phyloP scores from a whole-genome alignment of 192 early-diverging fungal genomes.

The Oehlia diaphana region DNA sequence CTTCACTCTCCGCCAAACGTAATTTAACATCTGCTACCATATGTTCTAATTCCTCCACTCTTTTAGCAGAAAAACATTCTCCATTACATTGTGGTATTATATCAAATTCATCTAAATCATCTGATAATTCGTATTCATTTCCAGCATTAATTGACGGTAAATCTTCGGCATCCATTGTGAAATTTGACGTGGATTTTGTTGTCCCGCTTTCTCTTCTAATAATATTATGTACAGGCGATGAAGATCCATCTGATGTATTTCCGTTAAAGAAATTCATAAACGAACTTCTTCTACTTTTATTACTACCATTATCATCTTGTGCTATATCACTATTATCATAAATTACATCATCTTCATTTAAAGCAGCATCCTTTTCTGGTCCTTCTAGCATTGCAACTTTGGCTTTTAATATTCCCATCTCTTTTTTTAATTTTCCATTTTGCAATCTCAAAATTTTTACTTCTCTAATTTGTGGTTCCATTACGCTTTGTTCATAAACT shows the following conservation, averaged over 20 bases:
- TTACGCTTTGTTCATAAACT: slow-evolving; percentile 24
- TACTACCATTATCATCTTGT: not conserved
- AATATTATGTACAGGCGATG: too few species aligned
- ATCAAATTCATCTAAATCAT: not conserved
- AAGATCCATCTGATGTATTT: not conserved
- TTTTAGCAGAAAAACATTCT: slow-evolving; percentile 8
- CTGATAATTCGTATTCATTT: not conserved
- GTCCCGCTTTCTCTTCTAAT: not conserved
- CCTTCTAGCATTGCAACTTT: not conserved
- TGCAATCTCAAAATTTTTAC: slow-evolving; percentile 6
- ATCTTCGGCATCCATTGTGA: too few species aligned
- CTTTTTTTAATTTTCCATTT: slow-evolving; percentile 22
- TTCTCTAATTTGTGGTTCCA: slow-evolving; percentile 25
- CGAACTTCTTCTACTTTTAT: not conserved
- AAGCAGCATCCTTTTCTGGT: not conserved
- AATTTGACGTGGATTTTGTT: too few species aligned
- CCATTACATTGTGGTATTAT: slow-evolving; percentile 1
- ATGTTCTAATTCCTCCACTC: slow-evolving; percentile 27
- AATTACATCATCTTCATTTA: not conserved
- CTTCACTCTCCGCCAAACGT: slow-evolving; percentile 28
- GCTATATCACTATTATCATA: not conserved
- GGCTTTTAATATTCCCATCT: slow-evolving; percentile 16
- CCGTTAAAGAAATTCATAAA: not conserved
- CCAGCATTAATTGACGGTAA: too few species aligned
- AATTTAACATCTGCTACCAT: slow-evolving; percentile 20